Evolutionary conservation across 257 asterid species (phyloP).

Genomic region (Handroanthus guayacan): DNA sequence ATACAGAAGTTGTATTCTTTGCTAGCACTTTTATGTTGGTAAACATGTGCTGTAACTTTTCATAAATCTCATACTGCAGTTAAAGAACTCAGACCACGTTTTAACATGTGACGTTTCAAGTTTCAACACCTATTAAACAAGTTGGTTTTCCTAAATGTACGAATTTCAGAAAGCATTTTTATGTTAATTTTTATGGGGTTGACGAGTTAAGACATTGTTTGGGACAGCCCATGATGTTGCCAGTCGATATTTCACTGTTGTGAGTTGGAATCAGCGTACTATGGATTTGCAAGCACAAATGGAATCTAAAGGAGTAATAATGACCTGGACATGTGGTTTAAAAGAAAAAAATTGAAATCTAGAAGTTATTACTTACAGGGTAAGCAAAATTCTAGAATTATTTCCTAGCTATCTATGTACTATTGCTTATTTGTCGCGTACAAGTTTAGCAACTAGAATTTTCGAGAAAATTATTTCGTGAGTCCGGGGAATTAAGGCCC

Average conservation of each 20-base stretch:
- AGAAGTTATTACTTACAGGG: no score
- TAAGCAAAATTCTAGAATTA: no score
- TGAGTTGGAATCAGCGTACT: conserved; percentile 25
- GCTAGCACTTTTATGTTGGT: neutral
- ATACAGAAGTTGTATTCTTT: neutral
- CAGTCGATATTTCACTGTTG: conserved; percentile 27
- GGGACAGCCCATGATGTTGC: conserved; percentile 35
- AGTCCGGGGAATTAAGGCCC: no score
- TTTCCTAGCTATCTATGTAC: no score
- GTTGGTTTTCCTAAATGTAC: neutral
- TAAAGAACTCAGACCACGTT: conserved; percentile 11
- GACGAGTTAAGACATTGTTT: conserved; percentile 36
- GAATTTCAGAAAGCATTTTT: neutral
- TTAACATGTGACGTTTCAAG: conserved; percentile 1
- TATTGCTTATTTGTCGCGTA: no score
- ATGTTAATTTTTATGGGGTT: neutral
- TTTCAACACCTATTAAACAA: neutral
- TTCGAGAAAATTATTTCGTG: no score
- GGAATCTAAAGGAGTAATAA: neutral
- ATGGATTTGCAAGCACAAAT: neutral
- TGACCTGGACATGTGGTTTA: no score
- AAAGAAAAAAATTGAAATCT: no score
- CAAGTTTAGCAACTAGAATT: no score
- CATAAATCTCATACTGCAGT: neutral
- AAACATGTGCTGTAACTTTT: neutral